phyloP scores from a whole-genome alignment of 306 rosid species.

The Rosa rugosa region DNA sequence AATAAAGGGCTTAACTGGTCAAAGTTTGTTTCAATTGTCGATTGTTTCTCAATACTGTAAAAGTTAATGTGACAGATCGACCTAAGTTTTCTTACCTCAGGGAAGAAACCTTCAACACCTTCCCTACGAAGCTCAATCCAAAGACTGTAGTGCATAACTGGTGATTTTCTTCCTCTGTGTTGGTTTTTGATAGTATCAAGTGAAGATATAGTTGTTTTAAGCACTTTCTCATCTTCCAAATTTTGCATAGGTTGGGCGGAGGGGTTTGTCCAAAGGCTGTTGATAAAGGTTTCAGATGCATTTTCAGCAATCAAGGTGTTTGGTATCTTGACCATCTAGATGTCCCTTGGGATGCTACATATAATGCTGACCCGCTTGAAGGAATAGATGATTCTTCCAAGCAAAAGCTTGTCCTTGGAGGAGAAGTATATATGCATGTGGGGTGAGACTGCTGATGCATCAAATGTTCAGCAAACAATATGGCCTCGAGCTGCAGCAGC shows the following conservation, averaged over 20 bases:
- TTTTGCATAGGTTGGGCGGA: slow-evolving; percentile 59
- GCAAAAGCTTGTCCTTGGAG: slow-evolving; percentile 85
- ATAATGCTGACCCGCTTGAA: slow-evolving; percentile 78
- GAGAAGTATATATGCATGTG: slow-evolving; percentile 99
- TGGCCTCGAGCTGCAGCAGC: slow-evolving; percentile 99
- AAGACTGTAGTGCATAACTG: slow-evolving; percentile 89
- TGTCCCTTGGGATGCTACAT: slow-evolving; percentile 77
- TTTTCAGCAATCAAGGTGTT: slow-evolving; percentile 92
- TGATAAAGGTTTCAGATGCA: slow-evolving; percentile 85
- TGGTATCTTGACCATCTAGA: slow-evolving; percentile 98
- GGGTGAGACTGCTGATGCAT: slow-evolving; percentile 84
- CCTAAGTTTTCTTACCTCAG: slow-evolving; percentile 44
- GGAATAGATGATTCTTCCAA: slow-evolving; percentile 54
- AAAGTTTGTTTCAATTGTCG: neutral
- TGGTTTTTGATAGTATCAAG: slow-evolving; percentile 15
- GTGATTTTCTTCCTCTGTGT: slow-evolving; percentile 44
- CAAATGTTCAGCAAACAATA: slow-evolving; percentile 82
- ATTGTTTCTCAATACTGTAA: slow-evolving; percentile 13
- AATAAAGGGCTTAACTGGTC: neutral
- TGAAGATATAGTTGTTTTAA: slow-evolving; percentile 20
- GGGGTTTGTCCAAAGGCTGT: slow-evolving; percentile 91
- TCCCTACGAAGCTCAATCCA: slow-evolving; percentile 73
- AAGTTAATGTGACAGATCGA: slow-evolving; percentile 17
- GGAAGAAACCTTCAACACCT: slow-evolving; percentile 94
- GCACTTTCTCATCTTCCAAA: neutral